These are phyloP conservation scores for Trichoderma harzianum DNA, from an alignment of 2,329 filamentous ascomycete genomes.

Conservation along the genomic window DNA sequence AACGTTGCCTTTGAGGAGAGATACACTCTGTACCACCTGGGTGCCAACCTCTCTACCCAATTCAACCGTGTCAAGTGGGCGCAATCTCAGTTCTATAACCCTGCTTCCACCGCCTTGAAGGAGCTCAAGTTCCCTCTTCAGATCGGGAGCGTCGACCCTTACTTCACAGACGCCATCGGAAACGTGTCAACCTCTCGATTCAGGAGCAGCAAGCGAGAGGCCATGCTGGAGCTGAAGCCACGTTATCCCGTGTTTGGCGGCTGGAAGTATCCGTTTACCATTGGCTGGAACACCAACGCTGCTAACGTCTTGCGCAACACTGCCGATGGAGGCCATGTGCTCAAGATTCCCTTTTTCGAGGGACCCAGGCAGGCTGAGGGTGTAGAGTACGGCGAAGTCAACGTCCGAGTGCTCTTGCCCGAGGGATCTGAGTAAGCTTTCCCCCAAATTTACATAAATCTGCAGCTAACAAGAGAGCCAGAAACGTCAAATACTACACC, in stretches of 20 bases:
- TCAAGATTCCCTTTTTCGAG: constrained; percentile 91
- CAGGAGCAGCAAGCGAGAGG: constrained; percentile 71
- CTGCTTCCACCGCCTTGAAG: constrained; percentile 73
- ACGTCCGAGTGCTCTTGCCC: constrained; percentile 79
- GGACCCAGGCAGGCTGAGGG: constrained; percentile 85
- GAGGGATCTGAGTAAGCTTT: constrained; percentile 76
- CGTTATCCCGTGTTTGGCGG: constrained; percentile 95
- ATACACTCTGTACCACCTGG: constrained; percentile 83
- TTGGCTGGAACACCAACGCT: constrained; percentile 91
- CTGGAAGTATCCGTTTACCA: constrained; percentile 96
- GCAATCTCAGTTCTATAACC: constrained; percentile 69
- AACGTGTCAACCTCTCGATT: constrained; percentile 95
- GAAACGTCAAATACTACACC: constrained; percentile 76
- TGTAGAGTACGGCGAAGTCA: constrained; percentile 77
- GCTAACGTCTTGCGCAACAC: constrained; percentile 69
- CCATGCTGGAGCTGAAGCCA: constrained; percentile 85
- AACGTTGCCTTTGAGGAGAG: constrained; percentile 94
- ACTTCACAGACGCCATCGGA: constrained; percentile 94
- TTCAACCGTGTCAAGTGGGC: constrained; percentile 79
- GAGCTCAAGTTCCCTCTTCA: constrained; percentile 77
- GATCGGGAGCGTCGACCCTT: constrained; percentile 77
- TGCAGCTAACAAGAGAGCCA: constrained; percentile 45
- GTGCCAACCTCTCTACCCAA: constrained; percentile 69
- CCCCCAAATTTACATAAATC: not conserved
- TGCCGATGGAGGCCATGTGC: constrained; percentile 67